Evolutionary conservation across 2,329 filamentous ascomycete genomes (phyloP), one percentile per base, ranked within the genome.

Genomic region (Penicillium freii): DNA sequence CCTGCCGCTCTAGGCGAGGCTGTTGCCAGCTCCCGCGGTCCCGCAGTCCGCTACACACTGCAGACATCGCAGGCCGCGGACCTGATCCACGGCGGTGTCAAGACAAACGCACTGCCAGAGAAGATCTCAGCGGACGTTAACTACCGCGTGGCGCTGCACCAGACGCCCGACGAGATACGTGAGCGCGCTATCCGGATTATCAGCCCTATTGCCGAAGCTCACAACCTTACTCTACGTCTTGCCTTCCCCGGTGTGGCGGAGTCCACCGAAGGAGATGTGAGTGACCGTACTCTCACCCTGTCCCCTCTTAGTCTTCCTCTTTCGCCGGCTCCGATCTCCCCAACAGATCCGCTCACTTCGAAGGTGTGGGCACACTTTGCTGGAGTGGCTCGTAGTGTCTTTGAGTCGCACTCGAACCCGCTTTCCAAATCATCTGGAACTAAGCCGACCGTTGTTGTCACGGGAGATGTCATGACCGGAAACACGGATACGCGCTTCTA

Each of bases 51-150:
- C 33, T 84, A 82, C 60, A 77, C 82, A 0, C 77, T 85, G 69
- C 82, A 84, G 63, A 84, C 83, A 2, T 83, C 81, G 0, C 82
- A 84, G 69, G 80, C 83, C 0, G 78, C 82, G 0, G 82, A 84
- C 64, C 70, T 83, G 34, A 78, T 85, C 64, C 68, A 70, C 34
- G 83, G 82, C 25, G 83, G 83, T 10, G 78, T 83, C 43, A 85
- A 85, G 66, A 80, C 81, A 61, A 85, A 85, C 56, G 83, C 83
- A 2, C 75, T 85, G 39, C 83, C 83, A 0, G 82, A 85, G 68
- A 79, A 79, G 44, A 78, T 82, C 44, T 77, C 72, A 4, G 77
- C 81, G 0, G 76, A 79, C 0, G 77, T 85, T 38, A 85, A 85
- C 65, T 82, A 84, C 71, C 82, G 83, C 7, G 78, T 85, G 40